A percentile compares a stretch with the other conserved stretches of the same genome.
Conservation (phyloP, 148 eudicot genomes). For the Selenicereus undatus region DNA sequence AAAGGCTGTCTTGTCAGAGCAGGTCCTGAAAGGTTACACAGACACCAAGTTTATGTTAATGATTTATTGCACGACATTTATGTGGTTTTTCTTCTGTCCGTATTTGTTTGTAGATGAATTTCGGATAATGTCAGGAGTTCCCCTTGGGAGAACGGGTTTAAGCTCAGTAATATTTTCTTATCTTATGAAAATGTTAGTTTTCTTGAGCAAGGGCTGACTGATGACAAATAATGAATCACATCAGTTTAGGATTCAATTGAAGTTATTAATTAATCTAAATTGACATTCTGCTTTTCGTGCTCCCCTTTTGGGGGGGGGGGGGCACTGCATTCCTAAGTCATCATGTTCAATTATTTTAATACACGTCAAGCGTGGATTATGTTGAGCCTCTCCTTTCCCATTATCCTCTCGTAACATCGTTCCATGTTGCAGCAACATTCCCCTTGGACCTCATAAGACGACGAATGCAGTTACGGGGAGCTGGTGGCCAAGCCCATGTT, state of each 20-base stretch:
- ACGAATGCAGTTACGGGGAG: constrained; percentile 72
- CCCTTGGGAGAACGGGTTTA: background rate
- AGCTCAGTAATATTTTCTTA: background rate
- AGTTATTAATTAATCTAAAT: too few species aligned
- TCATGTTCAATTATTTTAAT: too few species aligned
- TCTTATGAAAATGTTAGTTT: background rate
- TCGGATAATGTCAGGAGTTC: background rate
- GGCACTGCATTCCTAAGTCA: too few species aligned
- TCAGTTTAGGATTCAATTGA: background rate
- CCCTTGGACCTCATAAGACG: constrained; percentile 68
- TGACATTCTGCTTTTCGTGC: too few species aligned
- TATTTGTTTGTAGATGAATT: background rate
- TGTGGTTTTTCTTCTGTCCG: background rate
- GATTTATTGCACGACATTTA: too few species aligned
- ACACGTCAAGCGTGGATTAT: background rate
- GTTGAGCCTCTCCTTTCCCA: background rate
- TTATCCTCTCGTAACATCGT: background rate
- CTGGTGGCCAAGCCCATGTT: constrained; percentile 55
- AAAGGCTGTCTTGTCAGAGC: background rate
- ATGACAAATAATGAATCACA: background rate
- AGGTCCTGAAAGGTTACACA: background rate
- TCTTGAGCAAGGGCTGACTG: background rate
- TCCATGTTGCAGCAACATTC: constrained; percentile 49
- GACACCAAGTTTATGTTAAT: background rate
- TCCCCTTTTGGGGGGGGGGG: too few species aligned